phyloP scores from a whole-genome alignment of 306 rosid genomes.

The Casuarina cunninghamiana region DNA sequence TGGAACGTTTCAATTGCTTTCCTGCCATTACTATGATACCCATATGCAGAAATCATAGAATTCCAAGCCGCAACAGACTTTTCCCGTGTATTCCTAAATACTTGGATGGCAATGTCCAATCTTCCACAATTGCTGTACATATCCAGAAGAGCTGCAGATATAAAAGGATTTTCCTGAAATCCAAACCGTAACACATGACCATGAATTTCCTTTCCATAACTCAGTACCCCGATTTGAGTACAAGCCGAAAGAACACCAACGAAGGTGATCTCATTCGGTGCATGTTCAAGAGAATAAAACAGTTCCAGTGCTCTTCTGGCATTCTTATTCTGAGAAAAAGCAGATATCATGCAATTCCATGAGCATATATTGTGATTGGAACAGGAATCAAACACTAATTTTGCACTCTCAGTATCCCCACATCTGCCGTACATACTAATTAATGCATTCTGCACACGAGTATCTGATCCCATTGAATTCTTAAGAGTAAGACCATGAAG shows the following conservation, averaged over 20 bases:
- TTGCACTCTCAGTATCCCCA: constrained; percentile 51
- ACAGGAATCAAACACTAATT: constrained; percentile 38
- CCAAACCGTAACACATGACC: constrained; percentile 28
- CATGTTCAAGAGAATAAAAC: constrained; percentile 35
- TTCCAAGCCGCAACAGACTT: constrained; percentile 61
- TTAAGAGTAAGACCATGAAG: constrained; percentile 47
- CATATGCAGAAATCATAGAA: constrained; percentile 56
- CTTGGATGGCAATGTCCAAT: constrained; percentile 47
- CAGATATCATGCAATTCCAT: constrained; percentile 64
- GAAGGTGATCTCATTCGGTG: constrained; percentile 52
- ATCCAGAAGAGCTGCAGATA: constrained; percentile 57
- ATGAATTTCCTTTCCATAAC: constrained; percentile 54
- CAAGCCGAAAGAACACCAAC: constrained; percentile 52
- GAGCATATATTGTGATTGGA: constrained; percentile 48
- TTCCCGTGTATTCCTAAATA: constrained; percentile 35
- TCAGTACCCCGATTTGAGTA: constrained; percentile 47
- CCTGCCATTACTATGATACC: constrained; percentile 49
- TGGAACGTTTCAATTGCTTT: constrained; percentile 47
- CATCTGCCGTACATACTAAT: constrained; percentile 62
- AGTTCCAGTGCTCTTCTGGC: constrained; percentile 47
- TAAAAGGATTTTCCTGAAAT: constrained; percentile 39
- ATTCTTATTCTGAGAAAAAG: constrained; percentile 47
- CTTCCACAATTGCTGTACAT: constrained; percentile 56
- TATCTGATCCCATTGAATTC: constrained; percentile 42
- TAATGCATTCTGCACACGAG: constrained; percentile 50